Evolutionary conservation across 805 yeast species (phyloP).

Genomic region (Priceomyces fermenticarens): DNA sequence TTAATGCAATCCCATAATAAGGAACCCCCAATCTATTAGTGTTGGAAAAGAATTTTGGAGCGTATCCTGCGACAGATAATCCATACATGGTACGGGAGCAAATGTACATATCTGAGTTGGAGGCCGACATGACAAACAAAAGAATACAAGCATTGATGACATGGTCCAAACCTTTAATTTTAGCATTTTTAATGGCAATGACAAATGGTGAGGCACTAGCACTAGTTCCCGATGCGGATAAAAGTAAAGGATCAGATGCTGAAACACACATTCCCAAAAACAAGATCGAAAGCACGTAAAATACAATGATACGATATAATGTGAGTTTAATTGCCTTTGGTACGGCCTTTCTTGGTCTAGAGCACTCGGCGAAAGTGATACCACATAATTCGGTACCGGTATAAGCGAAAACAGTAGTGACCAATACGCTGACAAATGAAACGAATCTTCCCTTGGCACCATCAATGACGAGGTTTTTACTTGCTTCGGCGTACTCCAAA

Average conservation of each 20-base stretch:
- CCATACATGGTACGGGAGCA: conserved; percentile 76
- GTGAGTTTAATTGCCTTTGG: conserved; percentile 72
- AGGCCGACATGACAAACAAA: conserved; percentile 76
- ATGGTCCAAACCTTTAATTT: conserved; percentile 65
- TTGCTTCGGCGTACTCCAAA: conserved; percentile 42
- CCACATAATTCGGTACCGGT: conserved; percentile 71
- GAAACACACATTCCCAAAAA: conserved; percentile 69
- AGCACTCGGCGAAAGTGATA: conserved; percentile 71
- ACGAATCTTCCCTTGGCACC: conserved; percentile 56
- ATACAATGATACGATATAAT: conserved; percentile 63
- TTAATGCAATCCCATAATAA: conserved; percentile 49
- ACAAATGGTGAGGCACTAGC: conserved; percentile 85
- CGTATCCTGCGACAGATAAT: conserved; percentile 68
- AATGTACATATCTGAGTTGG: conserved; percentile 74
- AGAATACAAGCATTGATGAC: conserved; percentile 76
- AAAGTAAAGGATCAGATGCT: conserved; percentile 49
- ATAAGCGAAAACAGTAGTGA: conserved; percentile 66
- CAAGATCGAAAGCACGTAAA: conserved; percentile 60
- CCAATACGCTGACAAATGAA: conserved; percentile 59
- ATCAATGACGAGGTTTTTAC: conserved; percentile 30
- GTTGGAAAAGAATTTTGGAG: conserved; percentile 63
- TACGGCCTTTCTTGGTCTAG: conserved; percentile 60
- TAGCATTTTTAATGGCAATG: conserved; percentile 69
- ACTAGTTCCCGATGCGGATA: conserved; percentile 48
- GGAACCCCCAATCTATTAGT: conserved; percentile 76